Base-by-base conservation (phyloP, 2,329 filamentous ascomycete genomes). In the Microascus cirrosus region DNA sequence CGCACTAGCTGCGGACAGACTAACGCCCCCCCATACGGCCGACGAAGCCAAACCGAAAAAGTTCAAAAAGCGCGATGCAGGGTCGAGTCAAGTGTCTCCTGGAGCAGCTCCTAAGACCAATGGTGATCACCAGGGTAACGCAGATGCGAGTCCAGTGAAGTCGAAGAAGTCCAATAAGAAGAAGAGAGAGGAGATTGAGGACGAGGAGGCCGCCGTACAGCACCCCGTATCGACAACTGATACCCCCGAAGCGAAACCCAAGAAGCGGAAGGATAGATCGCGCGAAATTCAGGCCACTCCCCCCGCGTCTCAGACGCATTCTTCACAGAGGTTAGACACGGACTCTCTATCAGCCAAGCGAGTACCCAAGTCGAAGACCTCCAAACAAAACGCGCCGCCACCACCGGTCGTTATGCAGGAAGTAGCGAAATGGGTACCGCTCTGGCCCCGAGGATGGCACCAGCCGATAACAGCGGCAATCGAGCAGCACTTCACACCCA, bases 391-490 rank as follows among this genome's bases (percentile, higher is more conserved):
- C 62, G 39, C 66, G 3, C 64, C 62, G 69, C 73, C 70, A 55
- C 74, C 71, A 52, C 88, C 92, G 18, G 93, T 95, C 72, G 84
- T 85, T 68, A 82, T 84, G 32, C 86, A 93, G 66, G 90, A 87
- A 24, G 82, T 90, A 50, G 92, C 92, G 1, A 81, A 96, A 64
- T 92, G 89, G 73, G 80, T 92, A 62, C 82, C 87, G 1, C 77
- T 94, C 61, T 87, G 84, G 61, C 88, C 89, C 12, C 75, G 82
- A 45, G 85, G 86, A 52, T 87, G 89, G 71, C 77, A 81, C 60
- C 80, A 83, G 59, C 87, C 89, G 0, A 73, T 90, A 62, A 84
- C 87, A 63, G 86, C 83, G 59, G 79, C 87, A 61, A 84, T 86
- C 67, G 82, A 85, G 60, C 87, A 92, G 66, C 84, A 92, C 67